These are phyloP conservation scores for Colletotrichum orbiculare DNA, from an alignment of 2,329 filamentous ascomycete genomes.

Conservation along the genomic window DNA sequence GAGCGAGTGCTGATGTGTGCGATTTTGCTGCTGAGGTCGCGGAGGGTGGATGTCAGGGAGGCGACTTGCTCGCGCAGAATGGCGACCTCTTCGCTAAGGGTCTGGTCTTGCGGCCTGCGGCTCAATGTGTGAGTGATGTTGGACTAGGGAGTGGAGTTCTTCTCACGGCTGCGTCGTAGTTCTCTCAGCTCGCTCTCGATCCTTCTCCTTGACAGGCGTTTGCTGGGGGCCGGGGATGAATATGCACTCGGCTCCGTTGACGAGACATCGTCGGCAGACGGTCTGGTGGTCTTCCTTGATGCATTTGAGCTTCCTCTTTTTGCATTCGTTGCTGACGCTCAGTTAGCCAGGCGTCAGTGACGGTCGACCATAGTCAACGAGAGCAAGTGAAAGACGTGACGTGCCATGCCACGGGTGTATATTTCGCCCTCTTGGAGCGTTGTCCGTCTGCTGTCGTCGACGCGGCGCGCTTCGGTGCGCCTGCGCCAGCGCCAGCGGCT, in stretches of 20 bases:
- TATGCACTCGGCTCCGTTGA: conserved; percentile 42
- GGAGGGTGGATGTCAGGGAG: conserved; percentile 42
- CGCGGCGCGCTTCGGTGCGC: conserved; percentile 28
- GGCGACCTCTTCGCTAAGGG: conserved; percentile 43
- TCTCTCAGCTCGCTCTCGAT: conserved; percentile 37
- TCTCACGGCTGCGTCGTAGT: conserved; percentile 19
- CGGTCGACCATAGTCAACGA: background rate
- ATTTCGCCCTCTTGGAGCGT: conserved; percentile 48
- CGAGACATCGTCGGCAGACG: conserved; percentile 46
- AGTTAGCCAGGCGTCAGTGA: background rate
- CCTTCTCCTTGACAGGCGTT: conserved; percentile 18
- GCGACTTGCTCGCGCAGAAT: conserved; percentile 46
- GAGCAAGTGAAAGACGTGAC: conserved; percentile 3
- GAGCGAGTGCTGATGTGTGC: conserved; percentile 28
- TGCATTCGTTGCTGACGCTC: conserved; percentile 49
- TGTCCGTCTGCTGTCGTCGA: conserved; percentile 20
- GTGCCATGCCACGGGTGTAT: conserved; percentile 51
- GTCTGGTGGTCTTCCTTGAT: conserved; percentile 40
- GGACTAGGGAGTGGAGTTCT: conserved; percentile 37
- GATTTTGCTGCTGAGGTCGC: conserved; percentile 41
- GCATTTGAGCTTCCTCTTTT: conserved; percentile 55
- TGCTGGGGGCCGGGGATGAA: conserved; percentile 39
- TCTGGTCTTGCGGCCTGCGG: conserved; percentile 31
- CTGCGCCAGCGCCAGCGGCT: too few relatives aligned
- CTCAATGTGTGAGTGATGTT: conserved; percentile 1